Base-by-base conservation (phyloP, 305 asterid species). In the Solanum aculeatissimum region DNA sequence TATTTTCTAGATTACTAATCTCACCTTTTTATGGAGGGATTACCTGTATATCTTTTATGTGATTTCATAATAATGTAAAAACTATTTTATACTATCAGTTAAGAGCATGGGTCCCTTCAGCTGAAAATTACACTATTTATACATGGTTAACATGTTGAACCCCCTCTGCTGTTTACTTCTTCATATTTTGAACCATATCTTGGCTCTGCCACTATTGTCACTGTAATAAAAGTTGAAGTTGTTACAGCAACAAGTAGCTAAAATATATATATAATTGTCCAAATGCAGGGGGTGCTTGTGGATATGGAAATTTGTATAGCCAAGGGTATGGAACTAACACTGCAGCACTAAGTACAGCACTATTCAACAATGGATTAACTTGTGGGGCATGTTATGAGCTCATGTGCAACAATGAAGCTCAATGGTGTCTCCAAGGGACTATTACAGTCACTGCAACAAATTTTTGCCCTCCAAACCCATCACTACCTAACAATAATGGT, bases 381-480 rank as follows among this genome's bases (percentile, higher is more conserved):
- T 95, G 98, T 32, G 98, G 98, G 7, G 89, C 98, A 0, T 95
- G 98, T 91, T 95, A 89, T 71, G 91, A 92, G 86, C 74, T 95
- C 66, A 91, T 86, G n/a, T 95, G 98, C 88, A 70, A 84, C 10
- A n/a, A 83, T 57, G 70, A 77, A 40, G 97, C 90, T 85, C 82
- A 87, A 51, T 93, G 87, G 86, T 95, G 98, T 63, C 81, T 90
- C 16, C 71, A 92, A 9, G 96, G 97, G 18, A 87, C 89, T 77
- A 93, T 93, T 83, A 89, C 74, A 7, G 95, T 95, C 82, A 95
- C 98, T 0, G 98, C 98, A 47, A 95, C 98, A 12, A 94, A 95
- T 53, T 93, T 95, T 87, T 95, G 98, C 90, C 98, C 98, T 4
- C 95, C 97, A 0, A 95, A 95, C 86, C 97, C 97, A 40, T 86